Evolutionary conservation across 225 moss, liverwort and hornwort species (phyloP), one percentile per base, ranked within the genome.

Genomic region (Anthoceros angustus): DNA sequence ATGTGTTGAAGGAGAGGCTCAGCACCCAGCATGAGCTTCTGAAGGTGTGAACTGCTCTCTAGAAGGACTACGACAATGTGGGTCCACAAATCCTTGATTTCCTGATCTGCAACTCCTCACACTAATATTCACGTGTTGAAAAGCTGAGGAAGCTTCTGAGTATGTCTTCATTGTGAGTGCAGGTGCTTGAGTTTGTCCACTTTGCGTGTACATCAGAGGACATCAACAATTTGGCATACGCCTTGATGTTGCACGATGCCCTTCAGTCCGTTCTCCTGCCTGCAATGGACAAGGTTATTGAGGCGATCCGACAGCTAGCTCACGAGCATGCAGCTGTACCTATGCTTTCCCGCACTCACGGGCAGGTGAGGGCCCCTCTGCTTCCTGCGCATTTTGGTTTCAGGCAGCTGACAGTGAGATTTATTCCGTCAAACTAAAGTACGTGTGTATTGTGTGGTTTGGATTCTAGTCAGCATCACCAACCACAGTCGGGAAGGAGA

Each of bases 401-500:
- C 24, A 23, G 38, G 21, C 6, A 48, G 38, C 38, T 9, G 61
- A 26, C 14, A 1, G 12, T 26, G 25, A 2, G 18, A n/a, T 20
- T n/a, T 25, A 64, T 64, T n/a, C 25, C 2, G 18, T n/a, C 25
- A 25, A 41, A n/a, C 20, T 40, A 20, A 10, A 69, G 32, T 9
- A 61, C n/a, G 12, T 40, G 20, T 14, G 61, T 12, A 66, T 66
- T 41, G 66, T 67, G 66, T 66, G 40, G 21, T 63, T 39, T 25
- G 69, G 50, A 41, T 74, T 79, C 71, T 80, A 89, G 90, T 86
- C 93, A 72, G 89, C 92, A 65, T 89, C 89, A 75, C 89, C 93
- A 69, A 93, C 89, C 69, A 89, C 89, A 45, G 65, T 89, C 65
- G 87, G 89, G 61, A 93, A 89, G 79, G 92, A 93, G 79, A 89